A percentile compares a stretch with the other conserved stretches of the same genome.
Evolutionary conservation across 2,329 filamentous ascomycete species (phyloP).

Genomic region (Diaporthe ampelina): DNA sequence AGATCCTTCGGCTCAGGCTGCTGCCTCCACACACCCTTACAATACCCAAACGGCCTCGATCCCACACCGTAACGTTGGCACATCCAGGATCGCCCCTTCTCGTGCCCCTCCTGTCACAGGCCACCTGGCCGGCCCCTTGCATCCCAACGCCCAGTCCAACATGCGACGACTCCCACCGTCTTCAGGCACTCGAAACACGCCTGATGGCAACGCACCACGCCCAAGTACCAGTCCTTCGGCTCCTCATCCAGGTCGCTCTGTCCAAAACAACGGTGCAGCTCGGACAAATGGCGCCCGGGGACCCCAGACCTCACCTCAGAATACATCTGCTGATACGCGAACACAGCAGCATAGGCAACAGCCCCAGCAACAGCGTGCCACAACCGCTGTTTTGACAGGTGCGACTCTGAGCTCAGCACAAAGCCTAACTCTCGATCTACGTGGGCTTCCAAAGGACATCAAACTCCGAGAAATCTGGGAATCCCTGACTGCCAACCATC

Average conservation of each 20-base stretch:
- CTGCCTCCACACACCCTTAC: background rate
- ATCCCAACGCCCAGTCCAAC: background rate
- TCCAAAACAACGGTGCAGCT: background rate
- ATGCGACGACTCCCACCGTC: background rate
- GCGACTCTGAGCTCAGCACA: conserved; percentile 37
- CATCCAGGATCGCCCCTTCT: background rate
- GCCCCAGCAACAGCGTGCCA: background rate
- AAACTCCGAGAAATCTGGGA: conserved; percentile 63
- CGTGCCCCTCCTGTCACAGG: background rate
- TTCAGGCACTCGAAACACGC: background rate
- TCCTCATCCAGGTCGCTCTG: background rate
- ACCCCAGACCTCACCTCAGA: background rate
- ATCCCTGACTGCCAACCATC: conserved; percentile 65
- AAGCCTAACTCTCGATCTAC: conserved; percentile 51
- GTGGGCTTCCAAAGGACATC: conserved; percentile 52
- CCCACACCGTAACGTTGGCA: background rate
- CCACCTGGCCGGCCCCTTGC: background rate
- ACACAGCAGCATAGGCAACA: background rate
- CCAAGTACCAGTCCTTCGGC: background rate
- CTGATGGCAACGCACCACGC: background rate
- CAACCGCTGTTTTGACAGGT: background rate
- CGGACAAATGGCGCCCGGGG: background rate
- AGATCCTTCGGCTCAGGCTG: background rate
- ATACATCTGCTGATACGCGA: background rate
- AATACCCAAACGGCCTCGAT: background rate